Evolutionary conservation across 495 filamentous ascomycete genomes (phyloP).

Genomic region (Aspergillus steynii): DNA sequence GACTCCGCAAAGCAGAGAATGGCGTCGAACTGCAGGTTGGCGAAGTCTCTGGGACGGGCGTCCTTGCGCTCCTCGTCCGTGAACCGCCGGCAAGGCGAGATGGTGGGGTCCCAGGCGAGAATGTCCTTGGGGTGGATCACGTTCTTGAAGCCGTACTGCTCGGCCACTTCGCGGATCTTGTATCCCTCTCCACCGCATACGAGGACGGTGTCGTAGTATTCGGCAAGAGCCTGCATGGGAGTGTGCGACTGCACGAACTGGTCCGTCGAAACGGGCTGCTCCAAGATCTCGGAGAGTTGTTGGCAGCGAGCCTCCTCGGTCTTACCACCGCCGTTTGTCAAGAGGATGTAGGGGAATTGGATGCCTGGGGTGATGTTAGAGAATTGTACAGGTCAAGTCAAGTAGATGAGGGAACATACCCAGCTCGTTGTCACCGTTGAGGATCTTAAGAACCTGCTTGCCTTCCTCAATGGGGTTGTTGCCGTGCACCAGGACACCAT

Average conservation of each 20-base stretch:
- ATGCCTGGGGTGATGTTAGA: conserved; percentile 40
- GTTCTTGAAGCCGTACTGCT: conserved; percentile 86
- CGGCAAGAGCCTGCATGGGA: conserved; percentile 85
- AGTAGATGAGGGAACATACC: conserved; percentile 21
- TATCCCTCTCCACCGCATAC: conserved; percentile 87
- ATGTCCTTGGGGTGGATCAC: conserved; percentile 89
- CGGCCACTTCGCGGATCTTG: conserved; percentile 81
- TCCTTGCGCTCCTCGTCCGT: conserved; percentile 64
- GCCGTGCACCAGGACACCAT: conserved; percentile 82
- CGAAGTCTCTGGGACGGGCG: conserved; percentile 67
- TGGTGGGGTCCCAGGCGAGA: conserved; percentile 77
- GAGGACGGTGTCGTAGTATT: conserved; percentile 79
- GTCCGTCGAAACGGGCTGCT: conserved; percentile 71
- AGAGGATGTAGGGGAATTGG: conserved; percentile 86
- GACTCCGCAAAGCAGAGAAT: conserved; percentile 83
- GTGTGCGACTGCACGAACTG: conserved; percentile 96
- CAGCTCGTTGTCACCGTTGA: conserved; percentile 84
- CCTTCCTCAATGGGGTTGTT: conserved; percentile 79
- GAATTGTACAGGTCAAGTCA: neutral
- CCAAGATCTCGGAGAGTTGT: conserved; percentile 73
- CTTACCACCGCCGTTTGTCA: conserved; percentile 94
- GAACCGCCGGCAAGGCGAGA: conserved; percentile 79
- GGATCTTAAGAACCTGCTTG: conserved; percentile 76
- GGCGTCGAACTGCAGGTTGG: conserved; percentile 73
- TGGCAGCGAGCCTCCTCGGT: conserved; percentile 79